Evolutionary conservation across 495 filamentous ascomycete genomes (phyloP).

Genomic region (Apiosordaria backusii): DNA sequence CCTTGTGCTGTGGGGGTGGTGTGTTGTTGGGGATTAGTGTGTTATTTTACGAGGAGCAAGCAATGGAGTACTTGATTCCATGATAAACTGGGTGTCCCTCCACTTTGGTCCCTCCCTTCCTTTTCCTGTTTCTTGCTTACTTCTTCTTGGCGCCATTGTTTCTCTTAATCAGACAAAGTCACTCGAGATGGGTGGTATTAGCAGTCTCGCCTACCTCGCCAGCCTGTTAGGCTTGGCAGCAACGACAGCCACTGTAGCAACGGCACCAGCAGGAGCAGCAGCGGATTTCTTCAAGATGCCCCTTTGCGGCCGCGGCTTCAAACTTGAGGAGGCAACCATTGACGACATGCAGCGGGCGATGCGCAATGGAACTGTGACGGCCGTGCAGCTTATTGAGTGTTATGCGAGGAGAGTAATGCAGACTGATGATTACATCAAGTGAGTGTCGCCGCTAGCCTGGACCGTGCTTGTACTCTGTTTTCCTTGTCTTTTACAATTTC

Average conservation of each 20-base stretch:
- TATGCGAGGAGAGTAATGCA: slow-evolving; percentile 56
- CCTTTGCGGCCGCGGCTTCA: slow-evolving; percentile 51
- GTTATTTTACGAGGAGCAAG: neutral
- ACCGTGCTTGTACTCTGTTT: no score
- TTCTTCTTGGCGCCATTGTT: no score
- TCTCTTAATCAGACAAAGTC: neutral
- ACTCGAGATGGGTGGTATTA: neutral
- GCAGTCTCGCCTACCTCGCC: neutral
- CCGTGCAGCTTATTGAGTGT: slow-evolving; percentile 43
- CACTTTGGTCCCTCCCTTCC: neutral
- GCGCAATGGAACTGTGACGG: slow-evolving; percentile 36
- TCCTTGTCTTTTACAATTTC: slow-evolving; percentile 9
- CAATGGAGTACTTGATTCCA: neutral
- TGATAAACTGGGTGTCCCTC: neutral
- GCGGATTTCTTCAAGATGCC: slow-evolving; percentile 50
- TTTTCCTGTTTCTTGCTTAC: neutral
- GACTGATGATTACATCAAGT: slow-evolving; percentile 59
- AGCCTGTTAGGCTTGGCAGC: neutral
- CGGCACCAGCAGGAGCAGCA: neutral
- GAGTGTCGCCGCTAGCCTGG: no score
- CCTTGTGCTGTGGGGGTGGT: neutral
- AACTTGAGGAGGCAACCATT: slow-evolving; percentile 57
- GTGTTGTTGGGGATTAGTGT: neutral
- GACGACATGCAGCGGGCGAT: slow-evolving; percentile 43
- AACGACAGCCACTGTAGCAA: neutral